These are phyloP conservation scores for Calonectria pseudoreteaudii DNA, from an alignment of 2,329 filamentous ascomycete species.

Conservation along the genomic window DNA sequence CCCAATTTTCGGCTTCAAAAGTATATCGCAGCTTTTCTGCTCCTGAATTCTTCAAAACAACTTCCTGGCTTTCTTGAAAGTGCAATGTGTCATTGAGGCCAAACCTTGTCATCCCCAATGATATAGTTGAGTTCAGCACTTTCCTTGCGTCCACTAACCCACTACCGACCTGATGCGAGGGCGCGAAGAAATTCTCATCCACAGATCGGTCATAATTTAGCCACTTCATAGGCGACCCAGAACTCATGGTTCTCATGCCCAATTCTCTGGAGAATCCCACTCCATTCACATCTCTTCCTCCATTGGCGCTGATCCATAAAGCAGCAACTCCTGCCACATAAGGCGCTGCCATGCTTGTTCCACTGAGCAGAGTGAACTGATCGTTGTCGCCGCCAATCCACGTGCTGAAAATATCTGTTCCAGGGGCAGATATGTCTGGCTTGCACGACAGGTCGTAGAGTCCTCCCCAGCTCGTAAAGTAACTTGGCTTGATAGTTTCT, in stretches of 20 bases:
- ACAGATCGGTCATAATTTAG: neutral
- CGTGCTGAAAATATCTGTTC: neutral
- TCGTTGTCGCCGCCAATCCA: neutral
- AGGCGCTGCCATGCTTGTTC: neutral
- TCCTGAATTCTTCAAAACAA: neutral
- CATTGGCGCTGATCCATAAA: neutral
- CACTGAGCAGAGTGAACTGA: neutral
- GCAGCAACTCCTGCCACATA: neutral
- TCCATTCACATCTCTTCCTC: neutral
- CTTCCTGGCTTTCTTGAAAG: neutral
- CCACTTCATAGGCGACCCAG: neutral
- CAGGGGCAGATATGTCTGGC: neutral
- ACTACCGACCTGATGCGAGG: neutral
- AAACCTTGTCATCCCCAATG: neutral
- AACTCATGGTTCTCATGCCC: conserved; percentile 1
- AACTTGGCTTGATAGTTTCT: neutral
- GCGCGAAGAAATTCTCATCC: neutral
- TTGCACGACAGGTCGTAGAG: neutral
- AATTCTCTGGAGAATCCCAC: neutral
- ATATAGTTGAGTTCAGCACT: neutral
- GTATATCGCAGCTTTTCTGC: neutral
- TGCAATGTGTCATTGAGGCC: neutral
- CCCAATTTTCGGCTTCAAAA: neutral
- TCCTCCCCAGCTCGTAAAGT: neutral
- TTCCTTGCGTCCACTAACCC: neutral